Conservation (phyloP, 257 asterid species). For the Nicotiana noctiflora region DNA sequence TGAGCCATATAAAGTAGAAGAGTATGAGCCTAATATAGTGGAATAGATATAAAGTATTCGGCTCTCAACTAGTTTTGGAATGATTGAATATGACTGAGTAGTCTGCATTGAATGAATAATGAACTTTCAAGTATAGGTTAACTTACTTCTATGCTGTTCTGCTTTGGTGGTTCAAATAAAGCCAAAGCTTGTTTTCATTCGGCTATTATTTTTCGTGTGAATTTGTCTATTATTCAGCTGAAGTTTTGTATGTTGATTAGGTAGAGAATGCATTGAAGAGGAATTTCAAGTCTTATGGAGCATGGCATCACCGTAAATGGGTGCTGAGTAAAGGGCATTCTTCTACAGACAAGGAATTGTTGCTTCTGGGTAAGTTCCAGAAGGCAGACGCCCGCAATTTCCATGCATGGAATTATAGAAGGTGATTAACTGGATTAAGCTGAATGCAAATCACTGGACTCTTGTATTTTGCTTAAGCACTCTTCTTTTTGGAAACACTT, state of each 20-base stretch:
- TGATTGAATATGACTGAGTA: not conserved
- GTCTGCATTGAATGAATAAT: not conserved
- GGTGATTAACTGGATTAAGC: slow-evolving; percentile 36
- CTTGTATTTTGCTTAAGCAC: not conserved
- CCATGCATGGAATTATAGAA: slow-evolving; percentile 93
- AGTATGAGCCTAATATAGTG: not conserved
- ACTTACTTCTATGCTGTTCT: not conserved
- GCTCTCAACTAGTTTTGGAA: not conserved
- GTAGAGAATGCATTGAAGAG: slow-evolving; percentile 75
- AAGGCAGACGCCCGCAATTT: slow-evolving; percentile 80
- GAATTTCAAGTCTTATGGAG: slow-evolving; percentile 90
- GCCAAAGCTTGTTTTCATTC: not conserved
- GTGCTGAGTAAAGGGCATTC: slow-evolving; percentile 78
- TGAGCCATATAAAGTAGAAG: not conserved
- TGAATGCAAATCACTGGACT: not conserved
- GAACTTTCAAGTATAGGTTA: not conserved
- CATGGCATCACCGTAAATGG: slow-evolving; percentile 99
- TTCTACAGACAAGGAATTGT: slow-evolving; percentile 64
- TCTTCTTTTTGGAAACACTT: slow-evolving; percentile 3
- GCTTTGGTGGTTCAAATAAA: not conserved
- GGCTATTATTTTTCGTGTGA: not conserved
- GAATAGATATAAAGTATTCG: not conserved
- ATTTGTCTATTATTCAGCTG: not conserved
- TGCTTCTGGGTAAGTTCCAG: slow-evolving; percentile 69
- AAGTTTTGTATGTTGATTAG: slow-evolving; percentile 30